Base-by-base conservation (phyloP, 306 rosid genomes). In the Malus sylvestris region DNA sequence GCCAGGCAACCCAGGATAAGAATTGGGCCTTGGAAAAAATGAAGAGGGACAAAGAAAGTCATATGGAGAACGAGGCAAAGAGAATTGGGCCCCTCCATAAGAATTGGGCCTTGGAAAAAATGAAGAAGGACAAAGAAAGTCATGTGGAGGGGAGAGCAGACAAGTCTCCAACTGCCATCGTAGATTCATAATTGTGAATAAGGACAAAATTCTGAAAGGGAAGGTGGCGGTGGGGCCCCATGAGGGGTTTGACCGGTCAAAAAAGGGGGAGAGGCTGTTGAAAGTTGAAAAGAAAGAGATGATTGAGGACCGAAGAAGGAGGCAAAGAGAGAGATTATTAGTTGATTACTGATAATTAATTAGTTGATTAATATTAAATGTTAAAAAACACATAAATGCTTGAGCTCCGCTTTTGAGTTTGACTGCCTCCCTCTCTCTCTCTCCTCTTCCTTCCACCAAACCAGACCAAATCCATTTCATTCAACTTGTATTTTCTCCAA, bases 181-280 rank as follows among this genome's bases (percentile, higher is more conserved):
- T 63, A 10, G 33, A 32, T 32, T 32, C 2, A 30, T 25, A 25
- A 5, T 13, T 11, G 72, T 44, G 30, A 44, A 38, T 20, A 40
- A 67, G 22, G 58, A 23, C 61, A 13, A 13, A 25, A 25, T 0
- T 14, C 30, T 7, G 12, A 44, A 40, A 62, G 62, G n/a, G 15
- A 15, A 1, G 63, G 58, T 12, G 2, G 16, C 42, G 42, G 25
- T 22, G 38, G 20, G 33, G 12, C 68, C 68, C 25, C 15, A 4
- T 20, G 20, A 46, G 49, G 65, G 70, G 10, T 79, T 86, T 86
- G 87, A 85, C 77, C 75, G 92, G 97, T 91, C 97, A 89, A 91
- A 87, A 88, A 81, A 80, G 86, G 40, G 40, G 0, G n/a, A 82
- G 16, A 35, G 87, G 70, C 66, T 64, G 84, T 83, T 73, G 81